Evolutionary conservation across 768 basidiomycete genomes (phyloP), one percentile per base, ranked within the genome.

Genomic region (Calvatia gigantea): DNA sequence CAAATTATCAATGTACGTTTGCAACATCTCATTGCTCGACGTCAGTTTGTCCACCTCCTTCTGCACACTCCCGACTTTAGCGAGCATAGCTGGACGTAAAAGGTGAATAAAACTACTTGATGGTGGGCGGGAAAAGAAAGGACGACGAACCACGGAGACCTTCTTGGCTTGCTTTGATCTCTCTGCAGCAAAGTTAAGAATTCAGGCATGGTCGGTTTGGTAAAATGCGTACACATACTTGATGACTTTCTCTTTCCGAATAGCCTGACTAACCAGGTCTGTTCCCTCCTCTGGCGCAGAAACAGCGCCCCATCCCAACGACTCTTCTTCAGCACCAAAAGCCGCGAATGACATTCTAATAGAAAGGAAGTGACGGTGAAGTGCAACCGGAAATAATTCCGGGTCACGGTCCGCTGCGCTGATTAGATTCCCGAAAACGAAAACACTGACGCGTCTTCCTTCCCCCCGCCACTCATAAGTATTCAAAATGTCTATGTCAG

Each of bases 1-100:
- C 62, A 94, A 67, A 62, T 94, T 94, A 66, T 94, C 90, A 64
- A 92, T 91, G 65, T 94, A 94, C 84, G 86, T 87, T 65, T 94
- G 91, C 52, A 94, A 72, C 5, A 86, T 92, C 54, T 85, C 84
- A 60, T 94, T 94, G 47, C 86, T 87, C 3, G 89, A 87, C 1
- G 77, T 71, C 19, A 94, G 75, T 68, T 89, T 91, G 58, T 92
- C 87, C n/a, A 89, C 79, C 60, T 94, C 91, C 55, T 75, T 77
- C 70, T 93, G 87, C 7, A 88, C 84, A 27, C 73, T 71, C 59
- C 87, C 82, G 2, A 87, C 85, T 58, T 87, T 83, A 14, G 74
- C 73, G 29, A 89, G 66, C 59, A 93, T 75, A 51, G 83, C 91
- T 93, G 61, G n/a, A n/a, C 4, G 8, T 19, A 12, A 51, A 4